Base-by-base conservation (phyloP, 192 early-diverging fungal species). In the Coemansia sp. region DNA sequence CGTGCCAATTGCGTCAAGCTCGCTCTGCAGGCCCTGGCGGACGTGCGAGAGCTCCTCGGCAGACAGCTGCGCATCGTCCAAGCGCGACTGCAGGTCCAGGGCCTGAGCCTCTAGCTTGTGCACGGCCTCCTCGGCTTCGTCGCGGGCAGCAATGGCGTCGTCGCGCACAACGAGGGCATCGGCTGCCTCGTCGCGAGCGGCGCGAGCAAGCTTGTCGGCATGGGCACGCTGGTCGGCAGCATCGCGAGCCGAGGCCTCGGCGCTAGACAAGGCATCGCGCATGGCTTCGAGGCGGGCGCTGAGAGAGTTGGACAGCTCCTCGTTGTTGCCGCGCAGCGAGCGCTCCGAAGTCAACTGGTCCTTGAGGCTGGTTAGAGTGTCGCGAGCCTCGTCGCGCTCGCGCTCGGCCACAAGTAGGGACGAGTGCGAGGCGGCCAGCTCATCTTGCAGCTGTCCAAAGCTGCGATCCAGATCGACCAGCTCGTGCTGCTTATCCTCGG, bases 401-500 rank as follows among this genome's bases (percentile, higher is more conserved):
- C 64, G 71, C 55, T 67, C 60, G 8, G 71, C 54, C 3, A 27
- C 34, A 17, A 67, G 47, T 23, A 74, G 44, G 23, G 54, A 39
- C n/a, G 53, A 31, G 34, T 56, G 64, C 1, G 60, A 38, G 5
- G 45, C 38, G n/a, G 57, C 64, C 10, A 74, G 51, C 59, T 74
- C 71, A 35, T 67, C 64, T 47, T 74, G 71, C 35, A 67, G 59
- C 42, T 40, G 16, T 4, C 71, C 71, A 29, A 63, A 74, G 55
- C 71, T 74, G 47, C 71, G 71, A 41, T 74, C 71, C 36, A 74
- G 42, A 14, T 74, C 71, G 17, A 67, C 56, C 49, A 74, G 55
- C 51, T 86, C 85, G 49, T 79, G 75, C 33, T 78, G 66, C 72
- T 82, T 86, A 57, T 89, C 86, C 44, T 93, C 91, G 29, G 86